Percentiles rank a stretch among this genome's conserved stretches.
phyloP scores from a whole-genome alignment of 768 basidiomycete genomes.

The Neoboletus subvelutipes region DNA sequence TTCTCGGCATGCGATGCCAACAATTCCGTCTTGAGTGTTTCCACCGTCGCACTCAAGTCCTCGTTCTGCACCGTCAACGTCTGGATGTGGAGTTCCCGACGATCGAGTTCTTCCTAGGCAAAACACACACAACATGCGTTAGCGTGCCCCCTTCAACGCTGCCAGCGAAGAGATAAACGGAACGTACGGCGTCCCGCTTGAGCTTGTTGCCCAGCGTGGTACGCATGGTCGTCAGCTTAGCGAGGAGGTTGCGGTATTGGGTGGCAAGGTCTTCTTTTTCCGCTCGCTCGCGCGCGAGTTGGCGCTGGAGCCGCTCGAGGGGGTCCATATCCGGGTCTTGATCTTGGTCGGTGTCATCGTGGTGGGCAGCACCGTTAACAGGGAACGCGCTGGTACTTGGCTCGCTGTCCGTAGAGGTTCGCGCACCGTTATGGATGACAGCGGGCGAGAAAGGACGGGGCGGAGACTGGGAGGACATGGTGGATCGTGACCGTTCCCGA shows the following conservation, averaged over 20 bases:
- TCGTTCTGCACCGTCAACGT: constrained; percentile 77
- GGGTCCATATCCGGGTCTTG: constrained; percentile 49
- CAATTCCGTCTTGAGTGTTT: constrained; percentile 80
- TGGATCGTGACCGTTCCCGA: background rate
- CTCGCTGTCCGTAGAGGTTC: constrained; percentile 46
- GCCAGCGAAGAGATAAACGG: background rate
- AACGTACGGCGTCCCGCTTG: constrained; percentile 90
- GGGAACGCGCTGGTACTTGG: constrained; percentile 29
- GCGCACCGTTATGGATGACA: constrained; percentile 14
- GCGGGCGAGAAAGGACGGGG: constrained; percentile 35
- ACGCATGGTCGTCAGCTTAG: constrained; percentile 91
- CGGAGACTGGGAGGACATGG: constrained; percentile 30
- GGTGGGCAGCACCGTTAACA: constrained; percentile 36
- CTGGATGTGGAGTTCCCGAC: constrained; percentile 81
- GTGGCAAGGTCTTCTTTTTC: constrained; percentile 87
- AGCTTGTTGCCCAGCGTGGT: constrained; percentile 92
- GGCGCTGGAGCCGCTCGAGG: constrained; percentile 61
- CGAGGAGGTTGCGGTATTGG: constrained; percentile 84
- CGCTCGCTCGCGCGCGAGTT: constrained; percentile 70
- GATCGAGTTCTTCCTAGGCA: constrained; percentile 94
- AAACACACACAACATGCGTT: background rate
- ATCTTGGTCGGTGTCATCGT: constrained; percentile 40
- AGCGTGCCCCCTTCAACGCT: background rate
- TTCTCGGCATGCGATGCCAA: constrained; percentile 73
- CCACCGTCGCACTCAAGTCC: constrained; percentile 65